These are phyloP conservation scores for Chrysosporium queenslandicum DNA, from an alignment of 2,329 filamentous ascomycete genomes.

Conservation along the genomic window DNA sequence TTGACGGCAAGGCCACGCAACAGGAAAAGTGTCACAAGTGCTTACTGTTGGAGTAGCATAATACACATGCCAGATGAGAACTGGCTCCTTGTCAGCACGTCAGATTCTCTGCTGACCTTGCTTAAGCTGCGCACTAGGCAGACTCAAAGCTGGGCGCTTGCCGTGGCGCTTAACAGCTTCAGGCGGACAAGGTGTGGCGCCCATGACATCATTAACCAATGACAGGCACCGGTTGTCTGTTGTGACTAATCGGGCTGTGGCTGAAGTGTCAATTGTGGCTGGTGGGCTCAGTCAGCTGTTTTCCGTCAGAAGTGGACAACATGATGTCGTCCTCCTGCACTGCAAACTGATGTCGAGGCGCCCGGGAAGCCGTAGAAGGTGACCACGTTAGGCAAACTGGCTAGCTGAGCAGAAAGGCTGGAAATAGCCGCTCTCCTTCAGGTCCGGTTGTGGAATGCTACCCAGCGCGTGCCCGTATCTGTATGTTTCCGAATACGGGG, in stretches of 20 bases:
- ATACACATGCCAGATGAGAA: too few species aligned
- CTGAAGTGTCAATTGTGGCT: background rate
- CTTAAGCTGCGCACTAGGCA: background rate
- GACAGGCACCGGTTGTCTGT: background rate
- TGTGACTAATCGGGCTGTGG: background rate
- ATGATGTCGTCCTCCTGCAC: background rate
- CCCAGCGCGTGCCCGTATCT: conserved; percentile 1
- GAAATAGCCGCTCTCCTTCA: background rate
- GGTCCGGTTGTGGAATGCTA: background rate
- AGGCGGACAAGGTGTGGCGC: background rate
- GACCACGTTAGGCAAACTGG: background rate
- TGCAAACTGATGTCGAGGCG: background rate
- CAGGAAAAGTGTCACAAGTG: background rate
- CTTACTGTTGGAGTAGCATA: background rate
- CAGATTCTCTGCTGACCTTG: background rate
- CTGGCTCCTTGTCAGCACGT: background rate
- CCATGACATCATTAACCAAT: background rate
- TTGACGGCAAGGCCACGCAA: background rate
- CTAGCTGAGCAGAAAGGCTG: background rate
- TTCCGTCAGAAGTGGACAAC: too few species aligned
- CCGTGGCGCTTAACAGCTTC: background rate
- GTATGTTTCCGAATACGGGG: conserved; percentile 5
- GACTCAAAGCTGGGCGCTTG: background rate
- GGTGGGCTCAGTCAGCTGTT: background rate
- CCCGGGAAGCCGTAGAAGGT: too few species aligned